phyloP scores from a whole-genome alignment of 2,329 filamentous ascomycete species.

The Verticillium longisporum region DNA sequence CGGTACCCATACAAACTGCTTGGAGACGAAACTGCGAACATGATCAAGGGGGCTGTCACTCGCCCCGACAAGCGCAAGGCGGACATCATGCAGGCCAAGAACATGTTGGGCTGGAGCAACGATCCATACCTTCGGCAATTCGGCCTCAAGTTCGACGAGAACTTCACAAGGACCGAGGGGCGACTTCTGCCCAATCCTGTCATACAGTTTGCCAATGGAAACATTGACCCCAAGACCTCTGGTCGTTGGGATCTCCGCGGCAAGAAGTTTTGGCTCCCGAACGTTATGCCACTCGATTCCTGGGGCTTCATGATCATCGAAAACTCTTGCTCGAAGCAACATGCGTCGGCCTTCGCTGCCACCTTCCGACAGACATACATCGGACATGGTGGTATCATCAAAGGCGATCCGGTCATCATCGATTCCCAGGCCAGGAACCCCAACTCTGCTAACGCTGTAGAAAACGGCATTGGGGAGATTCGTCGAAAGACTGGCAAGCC shows the following conservation, averaged over 20 bases:
- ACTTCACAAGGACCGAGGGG: constrained; percentile 62
- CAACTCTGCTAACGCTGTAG: constrained; percentile 45
- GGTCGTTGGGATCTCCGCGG: constrained; percentile 86
- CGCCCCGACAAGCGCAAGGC: constrained; percentile 60
- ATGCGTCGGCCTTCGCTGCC: constrained; percentile 49
- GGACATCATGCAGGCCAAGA: constrained; percentile 63
- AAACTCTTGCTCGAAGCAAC: constrained; percentile 44
- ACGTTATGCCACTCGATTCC: constrained; percentile 52
- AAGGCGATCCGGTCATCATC: constrained; percentile 22
- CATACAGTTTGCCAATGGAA: constrained; percentile 57
- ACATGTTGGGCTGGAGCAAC: constrained; percentile 56
- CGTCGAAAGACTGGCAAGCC: constrained; percentile 44
- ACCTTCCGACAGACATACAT: constrained; percentile 38
- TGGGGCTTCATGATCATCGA: constrained; percentile 72
- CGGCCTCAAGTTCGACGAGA: constrained; percentile 59
- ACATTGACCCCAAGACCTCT: constrained; percentile 52
- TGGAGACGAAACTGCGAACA: constrained; percentile 61
- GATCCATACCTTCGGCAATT: constrained; percentile 70
- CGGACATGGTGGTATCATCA: constrained; percentile 38
- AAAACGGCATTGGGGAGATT: constrained; percentile 46
- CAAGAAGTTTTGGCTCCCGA: constrained; percentile 65
- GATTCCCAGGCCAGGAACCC: constrained; percentile 18
- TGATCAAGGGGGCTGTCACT: constrained; percentile 93
- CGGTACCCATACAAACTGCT: constrained; percentile 58
- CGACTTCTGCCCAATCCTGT: constrained; percentile 64